Evolutionary conservation across 371 early-diverging fungal genomes (phyloP).

Genomic region (Nematocida ausubeli): DNA sequence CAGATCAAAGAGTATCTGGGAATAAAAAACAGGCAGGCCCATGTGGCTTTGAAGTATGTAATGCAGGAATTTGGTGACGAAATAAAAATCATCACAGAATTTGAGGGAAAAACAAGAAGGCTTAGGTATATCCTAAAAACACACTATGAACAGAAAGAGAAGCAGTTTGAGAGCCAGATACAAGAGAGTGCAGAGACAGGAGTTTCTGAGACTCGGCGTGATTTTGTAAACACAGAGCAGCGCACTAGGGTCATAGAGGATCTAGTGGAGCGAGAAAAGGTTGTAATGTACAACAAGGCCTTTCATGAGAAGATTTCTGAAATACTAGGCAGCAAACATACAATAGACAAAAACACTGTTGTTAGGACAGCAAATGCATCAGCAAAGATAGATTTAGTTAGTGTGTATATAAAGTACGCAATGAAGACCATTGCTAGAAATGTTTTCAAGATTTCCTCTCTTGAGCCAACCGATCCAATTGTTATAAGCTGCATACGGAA

Average conservation of each 20-base stretch:
- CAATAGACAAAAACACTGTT: slow-evolving; percentile 38
- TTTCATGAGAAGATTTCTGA: slow-evolving; percentile 31
- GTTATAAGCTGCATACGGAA: slow-evolving; percentile 23
- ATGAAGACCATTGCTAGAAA: slow-evolving; percentile 21
- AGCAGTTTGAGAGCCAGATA: not conserved
- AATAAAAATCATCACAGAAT: slow-evolving; percentile 13
- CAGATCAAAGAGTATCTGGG: slow-evolving; percentile 21
- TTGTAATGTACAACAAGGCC: slow-evolving; percentile 29
- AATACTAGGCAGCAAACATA: slow-evolving; percentile 4
- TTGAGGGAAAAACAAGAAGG: slow-evolving; percentile 41
- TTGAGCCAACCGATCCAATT: not conserved
- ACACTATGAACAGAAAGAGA: slow-evolving; percentile 5
- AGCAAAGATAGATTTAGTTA: slow-evolving; percentile 9
- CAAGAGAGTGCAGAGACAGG: not conserved
- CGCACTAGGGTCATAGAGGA: slow-evolving; percentile 23
- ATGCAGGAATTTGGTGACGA: not conserved
- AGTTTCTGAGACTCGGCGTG: not conserved
- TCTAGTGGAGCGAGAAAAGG: slow-evolving; percentile 15
- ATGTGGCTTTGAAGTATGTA: not conserved
- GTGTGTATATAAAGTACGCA: slow-evolving; percentile 19
- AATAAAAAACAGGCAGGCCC: slow-evolving; percentile 24
- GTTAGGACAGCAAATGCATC: slow-evolving; percentile 14
- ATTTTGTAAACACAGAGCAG: slow-evolving; percentile 9
- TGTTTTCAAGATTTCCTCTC: slow-evolving; percentile 19
- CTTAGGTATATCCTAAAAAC: not conserved